phyloP scores from a whole-genome alignment of 176 grass and related monocot genomes.

The Avena eriantha region DNA sequence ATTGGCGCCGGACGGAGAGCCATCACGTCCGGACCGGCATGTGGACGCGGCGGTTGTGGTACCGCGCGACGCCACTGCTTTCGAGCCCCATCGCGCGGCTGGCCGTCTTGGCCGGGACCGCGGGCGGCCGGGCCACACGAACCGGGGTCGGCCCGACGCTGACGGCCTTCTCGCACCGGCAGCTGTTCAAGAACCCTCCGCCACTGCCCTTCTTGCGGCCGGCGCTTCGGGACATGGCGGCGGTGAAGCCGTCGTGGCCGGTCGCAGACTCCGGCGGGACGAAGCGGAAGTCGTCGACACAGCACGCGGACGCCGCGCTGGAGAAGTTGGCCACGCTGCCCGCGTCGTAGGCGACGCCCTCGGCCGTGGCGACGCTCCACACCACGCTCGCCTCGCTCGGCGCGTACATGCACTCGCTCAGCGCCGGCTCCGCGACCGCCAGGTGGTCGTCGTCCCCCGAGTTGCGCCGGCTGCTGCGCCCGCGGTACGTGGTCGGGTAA shows the following conservation, averaged over 20 bases:
- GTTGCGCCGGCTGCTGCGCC: conserved; percentile 51
- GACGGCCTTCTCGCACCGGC: conserved; percentile 76
- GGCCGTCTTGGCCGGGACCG: neutral
- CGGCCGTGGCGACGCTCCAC: conserved; percentile 75
- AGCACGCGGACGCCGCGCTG: conserved; percentile 66
- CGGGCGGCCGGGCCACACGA: conserved; percentile 37
- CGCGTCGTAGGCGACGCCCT: conserved; percentile 59
- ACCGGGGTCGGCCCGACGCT: conserved; percentile 64
- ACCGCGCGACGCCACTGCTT: neutral
- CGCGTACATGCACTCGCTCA: conserved; percentile 72
- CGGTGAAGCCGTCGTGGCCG: conserved; percentile 49
- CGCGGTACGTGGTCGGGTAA: conserved; percentile 55
- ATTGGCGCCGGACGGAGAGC: neutral
- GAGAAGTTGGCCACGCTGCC: conserved; percentile 70
- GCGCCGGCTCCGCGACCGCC: conserved; percentile 33
- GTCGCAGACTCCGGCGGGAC: neutral
- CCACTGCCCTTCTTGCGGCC: conserved; percentile 38
- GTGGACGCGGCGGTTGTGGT: conserved; percentile 32
- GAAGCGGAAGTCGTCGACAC: conserved; percentile 59
- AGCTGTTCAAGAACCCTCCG: conserved; percentile 53
- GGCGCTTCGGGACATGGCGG: conserved; percentile 51
- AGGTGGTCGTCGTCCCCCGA: conserved; percentile 48
- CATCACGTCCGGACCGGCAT: conserved; percentile 49
- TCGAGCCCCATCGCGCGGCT: neutral
- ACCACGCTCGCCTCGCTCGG: conserved; percentile 82